Conservation (phyloP, 176 grass and related monocot species). For the Urochloa ruziziensis region DNA sequence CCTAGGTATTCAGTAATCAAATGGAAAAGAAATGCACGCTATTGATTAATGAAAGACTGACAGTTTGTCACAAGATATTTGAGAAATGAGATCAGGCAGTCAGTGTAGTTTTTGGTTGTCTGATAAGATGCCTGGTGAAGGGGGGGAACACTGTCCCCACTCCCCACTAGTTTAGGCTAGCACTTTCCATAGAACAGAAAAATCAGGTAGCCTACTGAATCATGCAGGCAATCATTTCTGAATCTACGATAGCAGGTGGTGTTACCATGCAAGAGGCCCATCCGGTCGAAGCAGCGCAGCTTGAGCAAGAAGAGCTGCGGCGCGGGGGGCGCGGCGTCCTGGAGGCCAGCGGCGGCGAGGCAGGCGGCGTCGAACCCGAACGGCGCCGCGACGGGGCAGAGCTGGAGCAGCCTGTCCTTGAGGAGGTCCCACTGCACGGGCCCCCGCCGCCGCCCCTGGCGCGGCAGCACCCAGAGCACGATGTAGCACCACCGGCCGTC, state of each 20-base stretch:
- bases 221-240: background rate
- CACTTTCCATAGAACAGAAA: background rate
- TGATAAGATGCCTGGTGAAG: background rate
- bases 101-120: background rate
- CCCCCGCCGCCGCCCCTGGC: background rate
- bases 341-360: slow-evolving; percentile 30
- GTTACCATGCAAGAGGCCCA: slow-evolving; percentile 81
- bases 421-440: slow-evolving; percentile 53
- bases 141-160: background rate
- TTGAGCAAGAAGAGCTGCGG: slow-evolving; percentile 80
- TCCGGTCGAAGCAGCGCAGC: slow-evolving; percentile 73
- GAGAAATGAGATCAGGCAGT: background rate
- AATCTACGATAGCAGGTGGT: background rate
- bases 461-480: slow-evolving; percentile 60
- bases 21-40: background rate
- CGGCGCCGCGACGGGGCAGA: slow-evolving; percentile 44
- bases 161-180: background rate
- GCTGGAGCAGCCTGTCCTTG: slow-evolving; percentile 47
- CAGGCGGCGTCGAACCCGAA: slow-evolving; percentile 27
- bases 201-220: background rate
- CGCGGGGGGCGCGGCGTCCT: background rate
- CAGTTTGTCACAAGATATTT: background rate
- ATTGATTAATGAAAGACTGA: background rate
- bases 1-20: background rate
- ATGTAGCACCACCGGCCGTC: slow-evolving; percentile 90